Evolutionary conservation across 2,329 filamentous ascomycete species (phyloP), one percentile per base, ranked within the genome.

Genomic region (Fusarium nurragi): DNA sequence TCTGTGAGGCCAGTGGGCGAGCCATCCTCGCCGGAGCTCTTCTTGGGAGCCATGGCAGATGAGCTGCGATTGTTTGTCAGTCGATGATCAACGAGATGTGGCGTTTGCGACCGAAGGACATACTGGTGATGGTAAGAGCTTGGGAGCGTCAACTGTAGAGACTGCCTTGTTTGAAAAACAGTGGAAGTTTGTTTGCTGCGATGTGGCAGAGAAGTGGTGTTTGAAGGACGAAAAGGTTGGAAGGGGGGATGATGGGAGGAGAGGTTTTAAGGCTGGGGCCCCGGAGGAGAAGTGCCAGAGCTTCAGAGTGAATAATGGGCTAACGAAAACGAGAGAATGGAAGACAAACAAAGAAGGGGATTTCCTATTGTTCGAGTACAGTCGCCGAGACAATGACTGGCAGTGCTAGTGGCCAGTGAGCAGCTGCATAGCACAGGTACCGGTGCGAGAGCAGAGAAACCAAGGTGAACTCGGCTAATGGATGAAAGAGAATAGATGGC

Each of bases 41-140:
- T 76, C 71, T 77, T 77, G 60, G 71, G 62, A 66, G 76, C 60
- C 76, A 78, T 78, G 11, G 30, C 26, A 36, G 40, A 40, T 48
- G 30, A 34, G 36, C 59, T 67, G 37, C 10, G 14, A 19, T 38
- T 6, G 11, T 34, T 34, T 38, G 51, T 67, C 22, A 68, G 48
- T 26, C 21, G 16, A 23, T 44, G 37, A 43, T 26, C 19, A 32
- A 21, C 21, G 18, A 21, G 6, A 19, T 14, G 5, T 6, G 5
- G 6, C 13, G 19, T 11, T 4, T 30, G 19, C 19, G 21, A 22
- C 23, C 18, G 30, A 38, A 6, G 18, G 6, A 36, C 54, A 13
- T 56, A 70, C 67, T 22, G 10, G 25, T 6, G 12, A 9, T 38
- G 18, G 39, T 16, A 18, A 28, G 3, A 21, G 22, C 16, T 50